Percentiles rank a stretch among this genome's conserved stretches.
These are phyloP conservation scores for Rasamsonia emersonii DNA, from an alignment of 2,329 filamentous ascomycete species.

Conservation along the genomic window DNA sequence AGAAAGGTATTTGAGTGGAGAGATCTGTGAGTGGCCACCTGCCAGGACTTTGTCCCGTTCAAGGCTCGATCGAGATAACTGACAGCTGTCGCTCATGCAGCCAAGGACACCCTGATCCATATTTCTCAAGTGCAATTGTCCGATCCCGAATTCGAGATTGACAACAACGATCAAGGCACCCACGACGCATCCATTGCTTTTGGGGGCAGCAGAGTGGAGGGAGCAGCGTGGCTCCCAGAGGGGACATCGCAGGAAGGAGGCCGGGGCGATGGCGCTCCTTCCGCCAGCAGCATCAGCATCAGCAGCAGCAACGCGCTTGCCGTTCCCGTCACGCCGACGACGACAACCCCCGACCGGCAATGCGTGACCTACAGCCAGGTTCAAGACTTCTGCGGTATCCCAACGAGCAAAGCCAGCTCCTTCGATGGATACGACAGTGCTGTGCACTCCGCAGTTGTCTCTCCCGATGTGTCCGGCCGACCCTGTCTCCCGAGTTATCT, in stretches of 20 bases:
- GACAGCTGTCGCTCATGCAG: conserved; percentile 9
- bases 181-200: too few species aligned
- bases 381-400: conserved; percentile 2
- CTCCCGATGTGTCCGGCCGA: background rate
- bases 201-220: conserved; percentile 1
- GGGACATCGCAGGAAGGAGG: conserved; percentile 1
- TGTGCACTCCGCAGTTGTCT: background rate
- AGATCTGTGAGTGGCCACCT: conserved; percentile 22
- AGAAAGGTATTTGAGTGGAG: conserved; percentile 28
- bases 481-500: conserved; percentile 5
- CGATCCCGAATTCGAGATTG: conserved; percentile 13
- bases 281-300: too few species aligned
- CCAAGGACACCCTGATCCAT: conserved; percentile 20
- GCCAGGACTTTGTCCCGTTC: background rate
- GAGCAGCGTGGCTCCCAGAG: conserved; percentile 3
- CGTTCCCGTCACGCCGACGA: conserved; percentile 3
- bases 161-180: too few species aligned
- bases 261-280: conserved; percentile 2
- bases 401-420: conserved; percentile 8
- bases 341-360: conserved; percentile 5
- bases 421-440: conserved; percentile 6
- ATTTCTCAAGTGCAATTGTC: conserved; percentile 20
- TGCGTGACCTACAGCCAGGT: background rate
- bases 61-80: background rate
- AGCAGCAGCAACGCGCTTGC: too few species aligned